Base-by-base conservation (phyloP, 2,329 filamentous ascomycete genomes). In the Hymenoscyphus salicellus region DNA sequence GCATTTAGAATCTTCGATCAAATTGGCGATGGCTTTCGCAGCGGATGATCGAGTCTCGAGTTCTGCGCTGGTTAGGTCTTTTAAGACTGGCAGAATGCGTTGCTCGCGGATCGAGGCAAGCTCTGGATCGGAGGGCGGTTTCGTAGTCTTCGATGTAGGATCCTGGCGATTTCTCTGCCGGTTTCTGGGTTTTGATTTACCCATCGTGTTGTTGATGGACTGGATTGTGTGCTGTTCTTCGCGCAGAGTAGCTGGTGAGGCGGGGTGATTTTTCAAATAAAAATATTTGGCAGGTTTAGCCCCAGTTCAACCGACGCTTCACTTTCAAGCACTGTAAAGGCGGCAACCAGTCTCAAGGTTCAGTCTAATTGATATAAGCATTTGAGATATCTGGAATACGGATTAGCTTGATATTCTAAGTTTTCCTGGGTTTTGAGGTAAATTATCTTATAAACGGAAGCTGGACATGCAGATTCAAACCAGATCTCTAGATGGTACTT, bases 61-160 rank as follows among this genome's bases (percentile, higher is more conserved):
- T 52, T 89, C 84, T 38, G 84, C 72, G 72, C 83, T 86, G 71
- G 84, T 81, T 49, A 90, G 78, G 69, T 88, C 82, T 66, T 81
- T 81, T 65, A 90, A 78, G 55, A 88, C 81, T 20, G 88, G 88
- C 41, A 89, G 76, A 72, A 90, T 86, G 75, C 83, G 84, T 76
- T 81, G 79, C 66, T 89, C 86, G 38, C 87, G 81, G 55, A 90
- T 81, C 14, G 85, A 84, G 26, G 84, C 83, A 62, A 89, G 82
- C 73, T 87, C 85, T 6, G 87, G 86, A 72, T 89, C 86, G 1
- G 85, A 78, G 4, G 85, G 86, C 23, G 84, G 84, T 72, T 88
- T 89, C 73, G 84, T 77, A 23, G 81, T 74, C 74, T 86, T 88
- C 63, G 80, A 77, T 60, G 86, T 80, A 65, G 86, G 85, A 72